Conservation (phyloP, 2,329 filamentous ascomycete genomes). For the Sarocladium strictum region DNA sequence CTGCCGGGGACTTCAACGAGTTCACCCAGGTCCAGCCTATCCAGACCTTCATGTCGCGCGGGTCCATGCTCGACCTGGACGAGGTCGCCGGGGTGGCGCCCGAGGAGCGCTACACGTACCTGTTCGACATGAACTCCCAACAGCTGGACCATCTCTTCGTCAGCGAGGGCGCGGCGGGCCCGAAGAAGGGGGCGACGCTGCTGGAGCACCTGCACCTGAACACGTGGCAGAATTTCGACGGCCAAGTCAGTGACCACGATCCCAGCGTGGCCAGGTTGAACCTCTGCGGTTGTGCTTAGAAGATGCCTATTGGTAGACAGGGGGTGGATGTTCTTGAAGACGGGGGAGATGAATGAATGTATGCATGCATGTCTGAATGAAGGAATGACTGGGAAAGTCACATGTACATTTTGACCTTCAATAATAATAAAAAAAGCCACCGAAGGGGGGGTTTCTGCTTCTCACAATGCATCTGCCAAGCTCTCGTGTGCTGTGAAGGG, state of each 20-base stretch:
- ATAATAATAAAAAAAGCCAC: too few species aligned
- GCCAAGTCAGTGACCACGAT: slow-evolving; percentile 62
- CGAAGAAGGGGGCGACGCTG: slow-evolving; percentile 35
- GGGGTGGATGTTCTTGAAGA: too few species aligned
- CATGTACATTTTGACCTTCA: too few species aligned
- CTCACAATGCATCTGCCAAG: too few species aligned
- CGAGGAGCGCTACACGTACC: slow-evolving; percentile 63
- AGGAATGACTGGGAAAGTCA: too few species aligned
- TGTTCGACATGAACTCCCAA: slow-evolving; percentile 64
- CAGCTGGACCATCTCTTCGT: slow-evolving; percentile 67
- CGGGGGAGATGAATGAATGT: too few species aligned
- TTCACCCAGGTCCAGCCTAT: slow-evolving; percentile 59
- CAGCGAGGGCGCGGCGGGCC: slow-evolving; percentile 33
- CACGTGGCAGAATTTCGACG: slow-evolving; percentile 54
- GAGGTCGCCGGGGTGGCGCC: slow-evolving; percentile 45
- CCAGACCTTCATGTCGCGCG: slow-evolving; percentile 43
- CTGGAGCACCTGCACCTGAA: slow-evolving; percentile 68
- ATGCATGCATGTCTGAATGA: neutral
- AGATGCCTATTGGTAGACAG: too few species aligned
- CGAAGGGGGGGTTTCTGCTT: too few species aligned
- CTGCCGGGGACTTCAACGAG: slow-evolving; percentile 68
- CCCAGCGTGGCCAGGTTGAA: slow-evolving; percentile 59
- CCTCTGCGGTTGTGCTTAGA: slow-evolving; percentile 39
- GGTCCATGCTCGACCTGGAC: slow-evolving; percentile 56
- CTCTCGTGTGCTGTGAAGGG: too few species aligned